Evolutionary conservation across 257 asterid species (phyloP).

Genomic region (Plantago ovata): DNA sequence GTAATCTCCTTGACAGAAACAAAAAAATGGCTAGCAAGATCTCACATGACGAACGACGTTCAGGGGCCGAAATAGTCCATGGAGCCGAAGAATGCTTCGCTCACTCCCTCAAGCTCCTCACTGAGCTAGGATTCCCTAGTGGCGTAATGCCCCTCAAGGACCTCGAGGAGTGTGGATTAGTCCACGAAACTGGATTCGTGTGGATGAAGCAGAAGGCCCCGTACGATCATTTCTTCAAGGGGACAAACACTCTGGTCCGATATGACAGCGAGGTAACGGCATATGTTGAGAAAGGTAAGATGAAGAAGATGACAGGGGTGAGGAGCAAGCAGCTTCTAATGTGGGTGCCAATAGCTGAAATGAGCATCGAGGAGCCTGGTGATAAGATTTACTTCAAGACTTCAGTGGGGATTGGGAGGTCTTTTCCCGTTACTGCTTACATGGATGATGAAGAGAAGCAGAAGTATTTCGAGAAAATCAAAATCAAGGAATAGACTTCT

Average conservation of each 20-base stretch:
- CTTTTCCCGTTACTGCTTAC: conserved; percentile 71
- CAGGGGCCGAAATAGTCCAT: conserved; percentile 55
- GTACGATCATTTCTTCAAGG: conserved; percentile 62
- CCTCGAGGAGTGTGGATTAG: conserved; percentile 90
- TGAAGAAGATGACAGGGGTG: conserved; percentile 91
- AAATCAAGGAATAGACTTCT: conserved; percentile 18
- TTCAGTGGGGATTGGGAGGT: conserved; percentile 80
- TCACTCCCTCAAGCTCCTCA: conserved; percentile 55
- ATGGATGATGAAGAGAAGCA: conserved; percentile 68
- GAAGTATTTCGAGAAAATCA: conserved; percentile 29
- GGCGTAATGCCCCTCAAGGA: conserved; percentile 84
- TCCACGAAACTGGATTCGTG: conserved; percentile 67
- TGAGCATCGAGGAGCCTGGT: conserved; percentile 58
- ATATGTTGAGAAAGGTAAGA: conserved; percentile 71
- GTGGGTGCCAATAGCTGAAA: conserved; percentile 92
- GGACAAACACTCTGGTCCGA: conserved; percentile 56
- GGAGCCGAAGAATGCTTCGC: conserved; percentile 61
- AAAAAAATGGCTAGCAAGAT: conserved; percentile 40
- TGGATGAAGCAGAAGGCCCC: conserved; percentile 96
- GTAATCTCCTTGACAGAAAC: not conserved
- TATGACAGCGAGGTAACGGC: conserved; percentile 83
- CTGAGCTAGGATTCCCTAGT: conserved; percentile 75
- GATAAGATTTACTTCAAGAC: conserved; percentile 75
- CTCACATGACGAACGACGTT: conserved; percentile 32
- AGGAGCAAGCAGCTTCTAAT: conserved; percentile 81